phyloP scores from a whole-genome alignment of 2,329 filamentous ascomycete species.

The Cladosporium oxysporum region DNA sequence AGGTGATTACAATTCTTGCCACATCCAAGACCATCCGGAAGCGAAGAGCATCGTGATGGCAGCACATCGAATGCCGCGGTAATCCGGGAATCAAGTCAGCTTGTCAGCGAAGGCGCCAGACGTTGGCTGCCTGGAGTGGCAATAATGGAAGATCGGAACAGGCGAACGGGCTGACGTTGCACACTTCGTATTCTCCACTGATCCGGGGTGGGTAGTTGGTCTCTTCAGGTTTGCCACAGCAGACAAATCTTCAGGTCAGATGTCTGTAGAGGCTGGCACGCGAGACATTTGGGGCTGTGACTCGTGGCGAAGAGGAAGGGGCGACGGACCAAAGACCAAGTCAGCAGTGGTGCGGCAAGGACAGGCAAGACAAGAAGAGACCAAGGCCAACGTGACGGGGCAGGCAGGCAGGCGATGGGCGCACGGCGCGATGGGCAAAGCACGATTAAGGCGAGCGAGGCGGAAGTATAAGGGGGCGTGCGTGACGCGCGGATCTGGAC shows the following conservation, averaged over 20 bases:
- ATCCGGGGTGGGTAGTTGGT: background rate
- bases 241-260: background rate
- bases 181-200: background rate
- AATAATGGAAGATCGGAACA: background rate
- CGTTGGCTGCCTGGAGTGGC: conserved; percentile 6
- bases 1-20: background rate
- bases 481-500: conserved; percentile 2
- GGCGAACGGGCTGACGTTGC: background rate
- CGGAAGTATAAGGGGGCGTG: conserved; percentile 13
- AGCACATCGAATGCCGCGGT: background rate
- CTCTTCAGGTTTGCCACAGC: background rate
- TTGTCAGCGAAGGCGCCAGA: background rate
- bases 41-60: background rate
- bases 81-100: background rate
- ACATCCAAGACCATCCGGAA: background rate
- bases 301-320: conserved; percentile 4
- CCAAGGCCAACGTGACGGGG: background rate
- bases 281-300: conserved; percentile 9
- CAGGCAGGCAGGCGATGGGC: background rate
- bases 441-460: conserved; percentile 18
- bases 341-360: background rate
- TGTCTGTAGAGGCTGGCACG: background rate
- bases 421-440: conserved; percentile 8
- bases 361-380: background rate
- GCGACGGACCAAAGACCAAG: background rate